Evolutionary conservation across 2,329 filamentous ascomycete genomes (phyloP), one percentile per base, ranked within the genome.

Genomic region (Claviceps africana): DNA sequence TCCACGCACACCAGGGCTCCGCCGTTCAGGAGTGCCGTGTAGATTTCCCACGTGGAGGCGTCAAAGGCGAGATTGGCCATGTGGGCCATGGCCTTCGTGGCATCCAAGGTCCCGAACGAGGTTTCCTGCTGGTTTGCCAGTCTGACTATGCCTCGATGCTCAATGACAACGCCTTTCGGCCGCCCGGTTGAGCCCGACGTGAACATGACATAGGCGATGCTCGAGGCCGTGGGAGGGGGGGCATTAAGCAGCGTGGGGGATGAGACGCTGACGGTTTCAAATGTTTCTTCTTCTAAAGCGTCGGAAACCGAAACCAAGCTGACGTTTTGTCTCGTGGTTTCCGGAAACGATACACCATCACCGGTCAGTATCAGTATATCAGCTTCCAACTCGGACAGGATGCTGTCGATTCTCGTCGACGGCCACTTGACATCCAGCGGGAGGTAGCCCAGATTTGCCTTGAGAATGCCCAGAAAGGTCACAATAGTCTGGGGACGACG

Each of bases 401-500:
- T 59, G 3, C 35, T 51, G 10, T 57, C 51, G 19, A 62, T 52
- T 7, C 61, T 53, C 0, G 15, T 47, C 6, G 21, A 28, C 11
- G 61, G 59, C 6, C 45, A 47, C 15, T 57, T 61, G 17, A 54
- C 37, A 39, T 62, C 60, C 0, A 62, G 31, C 0, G 61, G 61
- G 10, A 62, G 30, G 37, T 62, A 63, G 0, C 56, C 60, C 3
- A 61, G 37, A 37, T 53, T 54, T 2, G 61, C 58, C 30, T 61
- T 62, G 5, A 63, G 47, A 47, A 62, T 57, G 25, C 59, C 60
- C 1, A 63, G n/a, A 37, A 56, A 55, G 1, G 59, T 56, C 11
- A 59, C 46, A 17, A 61, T 53, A 15, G 60, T 57, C 49, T 57
- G 40, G 10, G 56, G 60, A 2, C 56, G 58, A 2, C 61, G 51